These are phyloP conservation scores for Emiliania huxleyi DNA, from an alignment of 78 protist species.

Conservation along the genomic window DNA sequence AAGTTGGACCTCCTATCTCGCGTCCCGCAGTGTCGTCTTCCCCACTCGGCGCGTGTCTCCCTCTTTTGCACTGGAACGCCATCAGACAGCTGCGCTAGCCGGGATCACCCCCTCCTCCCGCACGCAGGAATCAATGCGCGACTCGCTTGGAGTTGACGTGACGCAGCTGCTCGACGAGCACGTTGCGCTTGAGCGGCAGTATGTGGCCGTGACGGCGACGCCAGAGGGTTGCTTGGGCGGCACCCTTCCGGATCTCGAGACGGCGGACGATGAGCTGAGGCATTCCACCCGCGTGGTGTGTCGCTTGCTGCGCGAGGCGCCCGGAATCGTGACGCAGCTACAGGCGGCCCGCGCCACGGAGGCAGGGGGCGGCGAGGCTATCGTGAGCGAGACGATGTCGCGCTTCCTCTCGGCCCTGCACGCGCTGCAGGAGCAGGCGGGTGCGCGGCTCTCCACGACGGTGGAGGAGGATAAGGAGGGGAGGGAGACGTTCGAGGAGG, in stretches of 20 bases:
- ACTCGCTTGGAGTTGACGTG: not conserved
- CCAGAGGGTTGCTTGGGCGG: not conserved
- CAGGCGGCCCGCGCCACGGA: not conserved
- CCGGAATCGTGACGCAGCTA: not conserved
- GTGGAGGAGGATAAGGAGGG: slow-evolving; percentile 13
- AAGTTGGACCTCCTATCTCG: not conserved
- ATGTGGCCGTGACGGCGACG: not conserved
- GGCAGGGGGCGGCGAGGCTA: not conserved
- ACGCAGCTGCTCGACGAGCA: not conserved
- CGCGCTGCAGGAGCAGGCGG: not conserved
- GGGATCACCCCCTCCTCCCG: too few species aligned
- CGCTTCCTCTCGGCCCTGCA: not conserved
- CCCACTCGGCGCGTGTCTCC: not conserved
- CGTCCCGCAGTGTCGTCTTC: not conserved
- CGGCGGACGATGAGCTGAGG: slow-evolving; percentile 22
- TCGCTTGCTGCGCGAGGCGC: not conserved
- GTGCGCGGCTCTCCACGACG: not conserved
- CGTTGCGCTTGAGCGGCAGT: not conserved
- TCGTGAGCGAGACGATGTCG: not conserved
- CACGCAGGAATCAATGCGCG: not conserved
- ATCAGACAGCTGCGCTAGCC: too few species aligned
- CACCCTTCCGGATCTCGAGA: not conserved
- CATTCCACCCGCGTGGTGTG: not conserved
- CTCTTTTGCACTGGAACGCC: too few species aligned
- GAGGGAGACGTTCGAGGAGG: not conserved